Percentiles rank a stretch among this genome's conserved stretches.
These are phyloP conservation scores for Cyclotella sp. DNA, from an alignment of 108 stramenopile genomes.

Conservation along the genomic window DNA sequence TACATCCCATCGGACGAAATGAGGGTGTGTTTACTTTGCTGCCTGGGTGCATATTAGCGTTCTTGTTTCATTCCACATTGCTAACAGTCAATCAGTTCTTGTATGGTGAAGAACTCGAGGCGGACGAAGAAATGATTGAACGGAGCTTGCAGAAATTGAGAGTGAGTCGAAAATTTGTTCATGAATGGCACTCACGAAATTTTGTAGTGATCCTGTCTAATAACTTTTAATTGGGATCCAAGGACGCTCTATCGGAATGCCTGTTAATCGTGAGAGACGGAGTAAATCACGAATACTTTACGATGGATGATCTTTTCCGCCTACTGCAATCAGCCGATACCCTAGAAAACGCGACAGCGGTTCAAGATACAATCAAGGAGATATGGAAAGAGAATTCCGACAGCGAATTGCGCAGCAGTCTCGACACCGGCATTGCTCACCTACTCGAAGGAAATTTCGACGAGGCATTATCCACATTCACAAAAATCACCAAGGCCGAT, in stretches of 20 bases:
- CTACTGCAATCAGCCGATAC: conserved; percentile 55
- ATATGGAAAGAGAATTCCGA: conserved; percentile 69
- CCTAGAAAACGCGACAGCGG: conserved; percentile 55
- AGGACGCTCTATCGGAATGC: conserved; percentile 39
- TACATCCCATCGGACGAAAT: conserved; percentile 58
- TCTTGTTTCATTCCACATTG: not conserved
- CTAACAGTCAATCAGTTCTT: conserved; percentile 45
- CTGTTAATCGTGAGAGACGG: conserved; percentile 29
- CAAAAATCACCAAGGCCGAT: conserved; percentile 61
- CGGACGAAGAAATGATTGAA: conserved; percentile 27
- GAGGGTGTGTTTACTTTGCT: conserved; percentile 30
- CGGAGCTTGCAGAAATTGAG: not conserved
- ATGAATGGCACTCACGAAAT: not conserved
- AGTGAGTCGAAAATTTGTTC: not conserved
- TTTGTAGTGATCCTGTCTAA: not conserved
- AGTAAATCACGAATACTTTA: conserved; percentile 42
- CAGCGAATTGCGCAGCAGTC: conserved; percentile 49
- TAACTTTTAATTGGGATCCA: conserved; percentile 29
- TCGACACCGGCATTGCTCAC: conserved; percentile 64
- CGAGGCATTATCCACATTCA: conserved; percentile 58
- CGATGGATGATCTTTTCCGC: conserved; percentile 57
- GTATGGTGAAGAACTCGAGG: conserved; percentile 61
- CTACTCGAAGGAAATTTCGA: conserved; percentile 65
- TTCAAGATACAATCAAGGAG: conserved; percentile 75
- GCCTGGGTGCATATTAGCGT: not conserved